A percentile compares a stretch with the other conserved stretches of the same genome.
Evolutionary conservation across 2,329 filamentous ascomycete species (phyloP).

Genomic region (Cladophialophora bantiana): DNA sequence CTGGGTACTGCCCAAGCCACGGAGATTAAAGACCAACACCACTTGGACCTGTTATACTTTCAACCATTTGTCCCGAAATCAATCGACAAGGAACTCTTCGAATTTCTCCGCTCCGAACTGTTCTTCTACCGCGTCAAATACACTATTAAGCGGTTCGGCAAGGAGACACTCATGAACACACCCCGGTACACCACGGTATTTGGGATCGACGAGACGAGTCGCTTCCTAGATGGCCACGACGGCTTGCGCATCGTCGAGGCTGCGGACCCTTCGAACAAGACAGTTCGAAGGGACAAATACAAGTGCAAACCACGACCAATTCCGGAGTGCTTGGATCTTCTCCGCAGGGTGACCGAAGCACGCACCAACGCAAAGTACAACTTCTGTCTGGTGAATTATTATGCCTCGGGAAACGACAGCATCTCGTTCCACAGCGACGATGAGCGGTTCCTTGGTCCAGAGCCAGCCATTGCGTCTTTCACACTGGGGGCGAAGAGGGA

Average conservation of each 20-base stretch:
- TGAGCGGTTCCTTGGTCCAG: constrained; percentile 73
- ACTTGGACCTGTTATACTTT: constrained; percentile 78
- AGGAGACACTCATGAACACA: constrained; percentile 68
- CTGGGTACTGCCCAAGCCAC: constrained; percentile 58
- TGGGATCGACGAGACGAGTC: constrained; percentile 68
- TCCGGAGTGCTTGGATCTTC: constrained; percentile 70
- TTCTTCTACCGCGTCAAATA: constrained; percentile 80
- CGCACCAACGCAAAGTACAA: constrained; percentile 74
- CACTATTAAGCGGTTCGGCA: constrained; percentile 70
- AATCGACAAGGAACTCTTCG: constrained; percentile 67
- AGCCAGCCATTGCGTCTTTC: constrained; percentile 77
- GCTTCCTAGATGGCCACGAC: constrained; percentile 52
- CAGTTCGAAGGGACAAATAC: constrained; percentile 57
- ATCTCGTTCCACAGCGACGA: constrained; percentile 84
- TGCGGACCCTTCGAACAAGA: constrained; percentile 46
- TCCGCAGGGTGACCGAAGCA: constrained; percentile 69
- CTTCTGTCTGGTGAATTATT: constrained; percentile 84
- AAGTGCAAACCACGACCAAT: constrained; percentile 72
- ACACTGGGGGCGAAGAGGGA: constrained; percentile 75
- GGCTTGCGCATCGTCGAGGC: constrained; percentile 18
- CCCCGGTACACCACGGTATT: constrained; percentile 69
- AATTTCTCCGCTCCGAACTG: constrained; percentile 73
- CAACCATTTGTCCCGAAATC: constrained; percentile 71
- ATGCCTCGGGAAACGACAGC: constrained; percentile 76
- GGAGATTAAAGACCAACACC: constrained; percentile 69